Base-by-base conservation (phyloP, 2,329 filamentous ascomycete species). In the Beauveria sp. region DNA sequence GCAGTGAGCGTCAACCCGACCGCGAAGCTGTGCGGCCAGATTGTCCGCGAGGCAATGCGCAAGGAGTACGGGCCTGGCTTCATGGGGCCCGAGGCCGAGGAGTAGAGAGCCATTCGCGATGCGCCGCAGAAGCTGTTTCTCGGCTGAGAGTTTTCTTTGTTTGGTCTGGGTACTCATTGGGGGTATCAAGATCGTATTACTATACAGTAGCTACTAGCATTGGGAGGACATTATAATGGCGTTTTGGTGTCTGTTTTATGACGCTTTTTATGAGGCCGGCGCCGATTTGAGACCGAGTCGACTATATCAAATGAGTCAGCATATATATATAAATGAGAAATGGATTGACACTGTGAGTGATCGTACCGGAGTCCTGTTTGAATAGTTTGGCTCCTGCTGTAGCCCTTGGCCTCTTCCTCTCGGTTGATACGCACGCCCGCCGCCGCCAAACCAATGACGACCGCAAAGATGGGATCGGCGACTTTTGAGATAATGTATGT, bases 41-140 rank as follows among this genome's bases (percentile, higher is more conserved):
- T 89, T 70, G 86, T 89, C 43, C 80, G 82, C 55, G 84, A 88
- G 72, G 86, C 86, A 54, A 86, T 89, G 84, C 86, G 80, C 75
- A 86, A 84, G 71, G 86, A 89, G 70, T 87, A 86, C 66, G 83
- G 82, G 0, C 75, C 78, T n/a, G 76, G 73, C 10, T 80, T 78
- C 69, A 75, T 75, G 34, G 68, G 68, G 60, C 78, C 66, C 71
- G 47, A 61, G 62, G 58, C 47, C 30, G 57, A 62, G 51, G 61
- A 63, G 24, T 55, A 60, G 57, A 52, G n/a, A 18, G 18, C 50
- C 10, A 34, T 16, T 57, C 22, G 5, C 10, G 24, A 30, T 28
- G 14, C 5, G 3, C 12, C 8, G 7, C 16, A 8, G 28, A 10
- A 51, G n/a, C 4, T 51, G 7, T 14, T 14, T 20, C 49, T 16